A percentile compares a stretch with the other conserved stretches of the same genome.
phyloP scores from a whole-genome alignment of 208 protist genomes.

The Naegleria gruberi region DNA sequence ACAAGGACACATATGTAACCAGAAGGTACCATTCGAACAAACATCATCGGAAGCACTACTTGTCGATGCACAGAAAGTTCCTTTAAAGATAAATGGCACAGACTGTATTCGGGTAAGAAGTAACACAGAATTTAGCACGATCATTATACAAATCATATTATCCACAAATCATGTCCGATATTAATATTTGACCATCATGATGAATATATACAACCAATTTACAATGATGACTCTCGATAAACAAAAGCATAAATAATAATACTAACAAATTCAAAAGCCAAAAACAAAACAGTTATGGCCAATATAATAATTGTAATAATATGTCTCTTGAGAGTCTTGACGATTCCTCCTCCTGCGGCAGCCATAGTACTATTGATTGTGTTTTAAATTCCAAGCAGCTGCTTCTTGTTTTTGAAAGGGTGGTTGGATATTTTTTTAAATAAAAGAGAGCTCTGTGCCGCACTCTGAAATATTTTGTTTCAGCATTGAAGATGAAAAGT shows the following conservation, averaged over 20 bases:
- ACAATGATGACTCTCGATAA: neutral
- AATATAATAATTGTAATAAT: neutral
- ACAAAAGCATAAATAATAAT: neutral
- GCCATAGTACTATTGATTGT: too few relatives aligned
- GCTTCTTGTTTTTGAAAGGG: neutral
- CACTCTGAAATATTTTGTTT: too few relatives aligned
- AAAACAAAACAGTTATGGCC: neutral
- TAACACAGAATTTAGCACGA: too few relatives aligned
- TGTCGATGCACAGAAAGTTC: neutral
- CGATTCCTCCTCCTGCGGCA: too few relatives aligned
- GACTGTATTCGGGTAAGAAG: neutral
- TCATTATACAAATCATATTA: neutral
- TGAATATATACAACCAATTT: too few relatives aligned
- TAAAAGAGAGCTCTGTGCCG: too few relatives aligned
- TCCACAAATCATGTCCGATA: neutral
- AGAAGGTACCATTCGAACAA: neutral
- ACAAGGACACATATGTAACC: neutral
- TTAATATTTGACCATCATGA: too few relatives aligned
- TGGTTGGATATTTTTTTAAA: too few relatives aligned
- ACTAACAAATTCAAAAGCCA: constrained; percentile 1
- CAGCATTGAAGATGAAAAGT: neutral
- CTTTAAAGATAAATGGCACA: neutral
- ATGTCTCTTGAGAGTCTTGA: neutral
- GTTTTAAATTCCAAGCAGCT: too few relatives aligned
- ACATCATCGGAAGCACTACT: neutral